Percentiles rank a stretch among this genome's conserved stretches.
Evolutionary conservation across 768 basidiomycete species (phyloP).

Genomic region (Phaeotremella skinneri): DNA sequence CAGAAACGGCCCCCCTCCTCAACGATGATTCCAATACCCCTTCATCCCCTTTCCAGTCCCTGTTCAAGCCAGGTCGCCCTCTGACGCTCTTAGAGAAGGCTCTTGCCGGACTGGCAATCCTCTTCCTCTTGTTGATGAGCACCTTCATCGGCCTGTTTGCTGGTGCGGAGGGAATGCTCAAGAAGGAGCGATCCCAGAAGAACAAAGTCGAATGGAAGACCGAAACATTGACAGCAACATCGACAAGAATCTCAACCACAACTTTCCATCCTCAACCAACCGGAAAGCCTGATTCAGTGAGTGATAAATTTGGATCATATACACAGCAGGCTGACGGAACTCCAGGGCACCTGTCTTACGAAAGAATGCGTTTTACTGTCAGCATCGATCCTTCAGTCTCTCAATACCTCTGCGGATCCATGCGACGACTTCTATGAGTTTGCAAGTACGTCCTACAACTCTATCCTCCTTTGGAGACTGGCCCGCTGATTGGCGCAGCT

Average conservation of each 20-base stretch:
- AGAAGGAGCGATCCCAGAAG: slow-evolving; percentile 46
- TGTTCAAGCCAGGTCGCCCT: slow-evolving; percentile 47
- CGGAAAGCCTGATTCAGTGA: slow-evolving; percentile 38
- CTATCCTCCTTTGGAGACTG: slow-evolving; percentile 6
- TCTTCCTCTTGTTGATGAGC: slow-evolving; percentile 75
- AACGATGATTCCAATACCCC: slow-evolving; percentile 15
- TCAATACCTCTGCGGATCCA: slow-evolving; percentile 81
- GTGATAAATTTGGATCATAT: background rate
- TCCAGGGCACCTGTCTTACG: slow-evolving; percentile 68
- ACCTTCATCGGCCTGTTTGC: slow-evolving; percentile 92
- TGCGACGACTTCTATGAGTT: slow-evolving; percentile 95
- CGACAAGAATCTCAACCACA: slow-evolving; percentile 49
- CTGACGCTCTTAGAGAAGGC: slow-evolving; percentile 80
- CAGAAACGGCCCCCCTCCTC: slow-evolving; percentile 51
- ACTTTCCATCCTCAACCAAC: slow-evolving; percentile 55
- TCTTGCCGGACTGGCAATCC: slow-evolving; percentile 69
- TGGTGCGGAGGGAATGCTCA: slow-evolving; percentile 76
- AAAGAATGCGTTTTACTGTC: slow-evolving; percentile 78
- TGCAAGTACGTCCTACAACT: slow-evolving; percentile 66
- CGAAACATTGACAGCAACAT: slow-evolving; percentile 33
- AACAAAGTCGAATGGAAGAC: slow-evolving; percentile 16
- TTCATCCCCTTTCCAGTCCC: slow-evolving; percentile 20
- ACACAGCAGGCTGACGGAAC: slow-evolving; percentile 7
- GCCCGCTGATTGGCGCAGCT: slow-evolving; percentile 55
- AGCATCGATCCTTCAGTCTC: slow-evolving; percentile 71